A percentile compares a stretch with the other conserved stretches of the same genome.
These are phyloP conservation scores for Talaromyces sp. DNA, from an alignment of 2,329 filamentous ascomycete species.

Conservation along the genomic window DNA sequence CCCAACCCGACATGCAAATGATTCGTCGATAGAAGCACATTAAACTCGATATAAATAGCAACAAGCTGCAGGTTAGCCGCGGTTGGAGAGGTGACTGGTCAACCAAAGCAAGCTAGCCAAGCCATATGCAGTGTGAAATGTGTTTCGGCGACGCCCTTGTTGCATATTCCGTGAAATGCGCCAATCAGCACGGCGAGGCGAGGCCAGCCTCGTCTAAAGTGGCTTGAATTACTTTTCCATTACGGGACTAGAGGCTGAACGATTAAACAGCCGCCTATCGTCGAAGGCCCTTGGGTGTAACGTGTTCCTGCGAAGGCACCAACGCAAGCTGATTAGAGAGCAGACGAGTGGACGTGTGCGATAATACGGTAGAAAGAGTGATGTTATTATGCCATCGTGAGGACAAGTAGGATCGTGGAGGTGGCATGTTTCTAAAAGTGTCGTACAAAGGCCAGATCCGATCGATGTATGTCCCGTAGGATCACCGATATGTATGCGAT, in stretches of 20 bases:
- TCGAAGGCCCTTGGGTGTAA: not conserved
- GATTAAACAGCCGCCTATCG: slow-evolving; percentile 4
- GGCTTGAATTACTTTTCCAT: not conserved
- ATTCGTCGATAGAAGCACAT: not conserved
- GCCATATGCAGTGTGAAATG: slow-evolving; percentile 10
- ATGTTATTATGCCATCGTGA: not conserved
- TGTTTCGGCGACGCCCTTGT: not conserved
- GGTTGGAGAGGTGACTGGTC: not conserved
- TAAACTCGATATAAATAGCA: slow-evolving; percentile 2
- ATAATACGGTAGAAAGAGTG: not conserved
- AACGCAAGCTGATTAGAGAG: no score
- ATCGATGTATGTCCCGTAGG: not conserved
- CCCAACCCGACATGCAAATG: not conserved
- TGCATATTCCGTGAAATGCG: not conserved
- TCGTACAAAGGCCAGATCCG: not conserved
- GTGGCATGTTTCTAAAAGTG: not conserved
- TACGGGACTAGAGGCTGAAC: not conserved
- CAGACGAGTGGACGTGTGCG: not conserved
- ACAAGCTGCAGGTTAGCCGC: slow-evolving; percentile 7
- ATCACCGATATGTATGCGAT: not conserved
- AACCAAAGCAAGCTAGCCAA: not conserved
- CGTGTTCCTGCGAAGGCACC: not conserved
- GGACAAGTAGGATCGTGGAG: not conserved
- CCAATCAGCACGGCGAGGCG: not conserved
- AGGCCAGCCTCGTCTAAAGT: not conserved